A percentile compares a stretch with the other conserved stretches of the same genome.
phyloP scores from a whole-genome alignment of 139 green algal genomes.

The Chlorella sp. region DNA sequence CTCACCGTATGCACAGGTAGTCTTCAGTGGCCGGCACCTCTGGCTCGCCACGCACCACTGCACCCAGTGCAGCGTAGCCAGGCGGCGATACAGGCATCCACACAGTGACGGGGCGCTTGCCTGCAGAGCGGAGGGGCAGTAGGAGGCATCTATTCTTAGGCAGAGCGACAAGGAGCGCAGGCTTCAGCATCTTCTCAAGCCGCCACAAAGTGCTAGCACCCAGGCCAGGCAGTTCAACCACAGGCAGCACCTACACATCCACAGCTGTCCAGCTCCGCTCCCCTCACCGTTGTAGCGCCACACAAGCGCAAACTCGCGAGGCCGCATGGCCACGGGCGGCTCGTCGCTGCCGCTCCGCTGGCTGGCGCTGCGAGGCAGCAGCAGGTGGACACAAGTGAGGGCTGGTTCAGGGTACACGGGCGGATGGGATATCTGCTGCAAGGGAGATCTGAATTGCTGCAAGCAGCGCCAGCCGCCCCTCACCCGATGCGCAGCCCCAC shows the following conservation, averaged over 20 bases:
- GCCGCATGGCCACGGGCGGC: conserved; percentile 25
- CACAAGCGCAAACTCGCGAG: conserved; percentile 75
- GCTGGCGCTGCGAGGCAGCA: not conserved
- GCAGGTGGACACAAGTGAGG: not conserved
- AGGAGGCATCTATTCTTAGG: too few relatives aligned
- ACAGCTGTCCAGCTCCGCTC: too few relatives aligned
- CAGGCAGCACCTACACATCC: too few relatives aligned
- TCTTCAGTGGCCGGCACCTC: conserved; percentile 76
- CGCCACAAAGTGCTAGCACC: too few relatives aligned
- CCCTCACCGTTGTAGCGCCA: conserved; percentile 71
- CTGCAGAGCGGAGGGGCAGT: too few relatives aligned
- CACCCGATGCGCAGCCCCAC: conserved; percentile 28
- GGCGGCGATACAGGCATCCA: conserved; percentile 80
- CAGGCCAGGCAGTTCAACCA: too few relatives aligned
- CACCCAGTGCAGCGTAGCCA: conserved; percentile 77
- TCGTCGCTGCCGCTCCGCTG: not conserved
- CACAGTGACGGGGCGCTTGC: conserved; percentile 66
- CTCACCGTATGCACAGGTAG: conserved; percentile 46
- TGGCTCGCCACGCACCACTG: conserved; percentile 72
- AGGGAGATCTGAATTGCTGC: too few relatives aligned
- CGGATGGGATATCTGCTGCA: too few relatives aligned
- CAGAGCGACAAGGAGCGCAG: too few relatives aligned
- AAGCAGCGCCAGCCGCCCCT: too few relatives aligned
- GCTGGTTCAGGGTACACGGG: too few relatives aligned
- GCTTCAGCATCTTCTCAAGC: too few relatives aligned